These are phyloP conservation scores for Scytalidium sp. DNA, from an alignment of 2,329 filamentous ascomycete species.

Conservation along the genomic window DNA sequence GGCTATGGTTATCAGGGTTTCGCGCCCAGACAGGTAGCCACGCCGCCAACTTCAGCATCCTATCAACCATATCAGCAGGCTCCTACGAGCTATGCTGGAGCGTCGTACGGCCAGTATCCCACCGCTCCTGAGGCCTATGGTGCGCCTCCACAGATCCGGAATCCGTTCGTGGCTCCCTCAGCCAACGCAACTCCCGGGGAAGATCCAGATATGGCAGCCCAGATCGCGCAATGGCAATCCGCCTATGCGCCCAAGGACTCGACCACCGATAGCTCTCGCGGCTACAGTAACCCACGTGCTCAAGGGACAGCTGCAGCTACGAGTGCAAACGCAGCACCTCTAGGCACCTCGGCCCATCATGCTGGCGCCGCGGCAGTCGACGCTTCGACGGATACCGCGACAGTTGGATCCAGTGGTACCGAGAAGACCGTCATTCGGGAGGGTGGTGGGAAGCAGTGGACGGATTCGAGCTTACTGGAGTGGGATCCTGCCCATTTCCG, in stretches of 20 bases:
- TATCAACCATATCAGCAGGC: constrained; percentile 15
- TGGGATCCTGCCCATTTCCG: constrained; percentile 96
- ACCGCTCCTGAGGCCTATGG: constrained; percentile 43
- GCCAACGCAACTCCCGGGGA: constrained; percentile 53
- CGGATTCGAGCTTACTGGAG: constrained; percentile 82
- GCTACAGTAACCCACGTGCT: too few relatives aligned
- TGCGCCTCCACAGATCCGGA: constrained; percentile 67
- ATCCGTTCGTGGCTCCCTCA: constrained; percentile 57
- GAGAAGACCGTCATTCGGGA: constrained; percentile 85
- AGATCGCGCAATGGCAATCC: constrained; percentile 93
- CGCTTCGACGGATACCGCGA: constrained; percentile 41
- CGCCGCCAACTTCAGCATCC: constrained; percentile 29
- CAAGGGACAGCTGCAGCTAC: constrained; percentile 41
- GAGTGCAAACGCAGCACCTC: constrained; percentile 40
- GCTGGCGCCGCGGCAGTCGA: constrained; percentile 62
- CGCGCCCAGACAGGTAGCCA: constrained; percentile 56
- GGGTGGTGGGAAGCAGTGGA: constrained; percentile 91
- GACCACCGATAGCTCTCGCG: constrained; percentile 9
- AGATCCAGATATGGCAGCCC: constrained; percentile 81
- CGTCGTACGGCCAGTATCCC: constrained; percentile 37
- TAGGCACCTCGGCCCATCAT: constrained; percentile 60
- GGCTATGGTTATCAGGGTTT: constrained; percentile 49
- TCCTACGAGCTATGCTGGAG: constrained; percentile 14
- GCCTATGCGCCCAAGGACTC: constrained; percentile 71
- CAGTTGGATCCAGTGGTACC: constrained; percentile 48